phyloP scores from a whole-genome alignment of 2,329 filamentous ascomycete genomes.

The Arthrobotrys iridis region DNA sequence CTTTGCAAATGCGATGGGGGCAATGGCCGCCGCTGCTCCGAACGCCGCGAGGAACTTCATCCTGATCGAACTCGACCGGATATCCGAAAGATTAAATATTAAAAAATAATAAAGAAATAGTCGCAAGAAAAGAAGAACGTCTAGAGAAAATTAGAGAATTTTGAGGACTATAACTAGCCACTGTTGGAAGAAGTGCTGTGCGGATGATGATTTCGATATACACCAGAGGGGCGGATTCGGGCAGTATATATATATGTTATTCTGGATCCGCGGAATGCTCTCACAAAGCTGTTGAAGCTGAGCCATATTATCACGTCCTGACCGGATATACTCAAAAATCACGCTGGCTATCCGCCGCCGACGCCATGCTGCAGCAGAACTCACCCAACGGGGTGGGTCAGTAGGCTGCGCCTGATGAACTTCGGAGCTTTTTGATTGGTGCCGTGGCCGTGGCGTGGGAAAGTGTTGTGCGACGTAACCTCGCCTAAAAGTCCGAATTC shows the following conservation, averaged over 20 bases:
- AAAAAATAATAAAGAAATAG: not conserved
- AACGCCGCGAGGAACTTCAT: constrained; percentile 23
- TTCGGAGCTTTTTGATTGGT: not conserved
- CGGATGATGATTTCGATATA: not conserved
- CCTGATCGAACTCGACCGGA: constrained; percentile 9
- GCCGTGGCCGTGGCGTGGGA: not conserved
- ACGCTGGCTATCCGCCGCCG: too few relatives aligned
- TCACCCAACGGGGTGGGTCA: not conserved
- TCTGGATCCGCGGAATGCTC: not conserved
- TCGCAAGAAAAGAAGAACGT: not conserved
- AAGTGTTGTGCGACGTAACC: constrained; percentile 2
- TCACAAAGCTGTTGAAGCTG: not conserved
- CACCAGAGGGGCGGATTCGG: not conserved
- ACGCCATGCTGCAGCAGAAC: too few relatives aligned
- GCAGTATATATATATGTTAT: not conserved
- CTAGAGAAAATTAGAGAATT: not conserved
- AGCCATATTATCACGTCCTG: too few relatives aligned
- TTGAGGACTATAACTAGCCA: too few relatives aligned
- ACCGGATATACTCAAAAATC: too few relatives aligned
- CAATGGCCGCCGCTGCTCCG: constrained; percentile 9
- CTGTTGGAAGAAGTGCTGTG: not conserved
- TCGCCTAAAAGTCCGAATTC: not conserved
- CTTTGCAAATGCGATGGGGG: constrained; percentile 17
- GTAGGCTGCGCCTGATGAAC: not conserved
- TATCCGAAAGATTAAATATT: not conserved